These are phyloP conservation scores for Pistacia vera DNA, from an alignment of 345 rosid genomes.

Conservation along the genomic window DNA sequence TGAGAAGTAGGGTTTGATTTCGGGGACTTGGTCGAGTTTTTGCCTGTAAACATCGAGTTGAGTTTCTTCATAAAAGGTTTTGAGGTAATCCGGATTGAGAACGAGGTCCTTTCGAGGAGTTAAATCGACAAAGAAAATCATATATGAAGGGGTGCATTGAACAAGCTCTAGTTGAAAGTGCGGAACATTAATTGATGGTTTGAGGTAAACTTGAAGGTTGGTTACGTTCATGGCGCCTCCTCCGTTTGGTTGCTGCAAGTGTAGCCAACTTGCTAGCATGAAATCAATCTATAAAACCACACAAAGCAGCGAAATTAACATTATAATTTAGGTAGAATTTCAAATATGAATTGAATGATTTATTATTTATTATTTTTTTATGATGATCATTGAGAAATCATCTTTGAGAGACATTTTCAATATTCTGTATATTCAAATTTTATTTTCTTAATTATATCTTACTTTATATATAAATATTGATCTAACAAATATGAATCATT, in stretches of 20 bases:
- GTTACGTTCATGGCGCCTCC: conserved; percentile 23
- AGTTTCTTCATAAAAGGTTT: conserved; percentile 18
- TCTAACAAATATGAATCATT: no score
- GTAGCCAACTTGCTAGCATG: conserved; percentile 28
- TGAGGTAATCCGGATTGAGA: conserved; percentile 26
- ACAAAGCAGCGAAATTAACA: not conserved
- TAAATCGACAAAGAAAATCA: conserved; percentile 23
- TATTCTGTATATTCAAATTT: no score
- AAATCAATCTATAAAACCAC: conserved; percentile 22
- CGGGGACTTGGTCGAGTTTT: conserved; percentile 23
- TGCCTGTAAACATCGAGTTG: conserved; percentile 17
- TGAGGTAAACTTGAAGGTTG: conserved; percentile 27
- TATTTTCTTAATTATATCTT: no score
- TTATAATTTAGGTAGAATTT: no score
- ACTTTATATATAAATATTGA: no score
- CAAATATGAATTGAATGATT: no score
- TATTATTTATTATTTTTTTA: no score
- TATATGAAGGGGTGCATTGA: conserved; percentile 20
- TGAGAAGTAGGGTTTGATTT: conserved; percentile 23
- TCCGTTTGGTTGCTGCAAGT: conserved; percentile 9
- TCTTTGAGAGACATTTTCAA: no score
- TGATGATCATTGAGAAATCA: no score
- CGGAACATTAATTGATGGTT: conserved; percentile 26
- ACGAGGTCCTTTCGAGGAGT: conserved; percentile 28
- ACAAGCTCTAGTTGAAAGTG: conserved; percentile 29